phyloP scores from a whole-genome alignment of 2,329 filamentous ascomycete genomes.

The Phymatotrichopsis omnivora region DNA sequence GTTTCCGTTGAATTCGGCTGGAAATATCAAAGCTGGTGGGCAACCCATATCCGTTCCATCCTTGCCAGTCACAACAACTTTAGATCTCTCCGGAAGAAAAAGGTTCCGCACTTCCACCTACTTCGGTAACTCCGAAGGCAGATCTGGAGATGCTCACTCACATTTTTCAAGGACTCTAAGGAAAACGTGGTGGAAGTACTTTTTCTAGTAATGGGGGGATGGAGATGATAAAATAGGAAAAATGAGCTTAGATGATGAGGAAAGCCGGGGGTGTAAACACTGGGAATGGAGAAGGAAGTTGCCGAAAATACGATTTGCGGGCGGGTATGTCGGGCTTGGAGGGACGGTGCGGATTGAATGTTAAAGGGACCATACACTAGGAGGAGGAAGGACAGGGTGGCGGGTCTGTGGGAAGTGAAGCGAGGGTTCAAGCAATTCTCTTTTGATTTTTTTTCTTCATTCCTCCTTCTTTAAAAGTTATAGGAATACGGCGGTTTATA shows the following conservation, averaged over 20 bases:
- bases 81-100: constrained; percentile 17
- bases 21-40: too few species aligned
- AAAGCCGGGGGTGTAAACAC: too few species aligned
- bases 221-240: constrained; percentile 29
- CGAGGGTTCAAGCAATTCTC: constrained; percentile 5
- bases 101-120: too few species aligned
- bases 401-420: background rate
- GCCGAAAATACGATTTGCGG: constrained; percentile 22
- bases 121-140: too few species aligned
- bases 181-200: constrained; percentile 15
- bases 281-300: constrained; percentile 16
- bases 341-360: constrained; percentile 10
- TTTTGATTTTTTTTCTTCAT: constrained; percentile 3
- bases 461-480: constrained; percentile 8
- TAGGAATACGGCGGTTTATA: too few species aligned
- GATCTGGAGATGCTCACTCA: too few species aligned
- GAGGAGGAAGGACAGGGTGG: background rate
- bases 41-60: background rate
- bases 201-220: constrained; percentile 27
- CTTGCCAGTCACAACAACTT: background rate
- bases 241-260: constrained; percentile 17
- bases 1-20: too few species aligned
- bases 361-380: constrained; percentile 10
- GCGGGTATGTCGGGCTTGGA: constrained; percentile 22
- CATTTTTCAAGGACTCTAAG: constrained; percentile 16